Evolutionary conservation across 345 rosid species (phyloP).

Genomic region (Psidium guajava): DNA sequence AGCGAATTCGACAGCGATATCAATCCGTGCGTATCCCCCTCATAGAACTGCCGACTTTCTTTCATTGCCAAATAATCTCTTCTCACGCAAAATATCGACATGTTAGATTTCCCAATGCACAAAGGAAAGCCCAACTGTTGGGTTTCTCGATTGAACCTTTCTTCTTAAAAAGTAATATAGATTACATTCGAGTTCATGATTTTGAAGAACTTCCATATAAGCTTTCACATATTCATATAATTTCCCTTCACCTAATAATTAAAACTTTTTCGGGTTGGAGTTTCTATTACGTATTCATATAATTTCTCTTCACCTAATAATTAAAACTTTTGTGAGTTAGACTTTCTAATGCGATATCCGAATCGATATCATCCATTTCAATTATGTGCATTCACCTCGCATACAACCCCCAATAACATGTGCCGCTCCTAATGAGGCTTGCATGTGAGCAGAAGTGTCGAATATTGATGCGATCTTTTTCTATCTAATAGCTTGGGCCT

Average conservation of each 20-base stretch:
- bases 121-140: neutral
- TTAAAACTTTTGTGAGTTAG: no score
- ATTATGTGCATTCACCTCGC: no score
- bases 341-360: fast-evolving
- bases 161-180: neutral
- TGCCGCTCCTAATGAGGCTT: no score
- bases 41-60: neutral
- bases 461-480: no score
- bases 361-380: no score
- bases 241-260: no score
- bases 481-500: no score
- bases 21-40: neutral
- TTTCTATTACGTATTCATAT: no score
- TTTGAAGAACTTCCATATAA: neutral
- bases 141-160: neutral
- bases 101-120: neutral
- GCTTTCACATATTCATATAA: neutral
- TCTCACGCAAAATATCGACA: neutral
- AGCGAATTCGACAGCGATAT: neutral
- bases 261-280: no score
- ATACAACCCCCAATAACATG: no score
- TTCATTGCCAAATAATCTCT: neutral
- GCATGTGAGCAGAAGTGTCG: no score
- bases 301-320: no score
- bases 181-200: neutral